Evolutionary conservation across 1,284 basidiomycete genomes (phyloP).

Genomic region (Cryptococcus deneoformans): DNA sequence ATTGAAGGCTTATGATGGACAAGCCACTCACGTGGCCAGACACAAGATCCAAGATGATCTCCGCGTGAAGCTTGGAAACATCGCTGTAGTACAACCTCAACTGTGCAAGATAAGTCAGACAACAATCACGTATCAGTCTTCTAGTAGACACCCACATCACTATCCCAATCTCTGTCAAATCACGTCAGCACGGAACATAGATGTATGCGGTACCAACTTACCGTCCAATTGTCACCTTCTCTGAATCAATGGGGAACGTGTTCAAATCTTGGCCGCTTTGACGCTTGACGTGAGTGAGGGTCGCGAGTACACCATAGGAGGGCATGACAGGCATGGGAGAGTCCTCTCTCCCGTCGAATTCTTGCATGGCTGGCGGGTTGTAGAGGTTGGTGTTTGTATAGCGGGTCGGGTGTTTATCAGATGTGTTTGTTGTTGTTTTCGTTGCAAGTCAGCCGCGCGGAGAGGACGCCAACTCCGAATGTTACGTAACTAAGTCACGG

Average conservation of each 20-base stretch:
- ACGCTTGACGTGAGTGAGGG: conserved; percentile 29
- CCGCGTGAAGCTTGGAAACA: conserved; percentile 45
- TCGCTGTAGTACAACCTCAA: conserved; percentile 45
- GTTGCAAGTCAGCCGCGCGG: background rate
- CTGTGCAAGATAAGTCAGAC: conserved; percentile 15
- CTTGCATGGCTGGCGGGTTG: background rate
- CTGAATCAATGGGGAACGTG: conserved; percentile 34
- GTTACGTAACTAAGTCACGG: background rate
- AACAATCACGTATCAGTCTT: background rate
- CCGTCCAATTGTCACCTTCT: conserved; percentile 40
- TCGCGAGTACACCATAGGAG: conserved; percentile 20
- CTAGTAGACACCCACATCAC: conserved; percentile 30
- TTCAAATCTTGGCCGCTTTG: conserved; percentile 30
- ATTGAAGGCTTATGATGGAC: background rate
- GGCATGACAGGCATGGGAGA: conserved; percentile 14
- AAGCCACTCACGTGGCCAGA: conserved; percentile 30
- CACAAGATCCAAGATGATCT: conserved; percentile 41
- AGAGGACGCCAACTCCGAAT: background rate
- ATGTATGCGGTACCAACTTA: conserved; percentile 9
- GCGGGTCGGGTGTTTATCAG: background rate
- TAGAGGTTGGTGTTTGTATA: background rate
- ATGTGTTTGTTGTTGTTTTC: background rate
- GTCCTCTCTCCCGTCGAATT: conserved; percentile 8
- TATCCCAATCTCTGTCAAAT: conserved; percentile 30
- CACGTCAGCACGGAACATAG: background rate